A percentile compares a stretch with the other conserved stretches of the same genome.
Conservation (phyloP, 805 yeast genomes). For the Candida schatavii region DNA sequence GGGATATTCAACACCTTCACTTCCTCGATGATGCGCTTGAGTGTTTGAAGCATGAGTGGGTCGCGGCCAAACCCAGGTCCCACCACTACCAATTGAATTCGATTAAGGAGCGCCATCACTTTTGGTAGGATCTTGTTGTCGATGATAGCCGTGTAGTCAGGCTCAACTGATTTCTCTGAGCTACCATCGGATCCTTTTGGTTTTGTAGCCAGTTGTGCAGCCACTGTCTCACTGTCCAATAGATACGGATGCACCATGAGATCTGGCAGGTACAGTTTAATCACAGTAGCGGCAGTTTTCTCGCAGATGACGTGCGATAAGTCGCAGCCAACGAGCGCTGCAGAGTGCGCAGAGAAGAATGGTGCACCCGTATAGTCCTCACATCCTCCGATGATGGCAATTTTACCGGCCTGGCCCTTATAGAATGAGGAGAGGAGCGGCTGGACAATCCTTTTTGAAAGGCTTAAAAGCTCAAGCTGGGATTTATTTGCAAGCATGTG, state of each 20-base stretch:
- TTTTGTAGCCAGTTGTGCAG: slow-evolving; percentile 15
- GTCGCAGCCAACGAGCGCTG: slow-evolving; percentile 84
- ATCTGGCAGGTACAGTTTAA: slow-evolving; percentile 87
- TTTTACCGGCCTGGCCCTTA: slow-evolving; percentile 90
- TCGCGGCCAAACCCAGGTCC: slow-evolving; percentile 97
- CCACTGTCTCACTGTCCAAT: slow-evolving; percentile 43
- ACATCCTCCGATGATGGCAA: slow-evolving; percentile 89
- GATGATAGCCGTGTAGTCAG: slow-evolving; percentile 28
- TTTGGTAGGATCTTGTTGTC: slow-evolving; percentile 51
- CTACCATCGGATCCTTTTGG: slow-evolving; percentile 18
- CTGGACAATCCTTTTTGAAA: slow-evolving; percentile 63
- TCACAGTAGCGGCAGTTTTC: slow-evolving; percentile 68
- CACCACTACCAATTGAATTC: slow-evolving; percentile 78
- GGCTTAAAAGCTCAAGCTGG: slow-evolving; percentile 44
- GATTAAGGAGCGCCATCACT: slow-evolving; percentile 50
- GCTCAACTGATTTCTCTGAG: slow-evolving; percentile 4
- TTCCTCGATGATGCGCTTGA: slow-evolving; percentile 55
- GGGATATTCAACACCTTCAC: slow-evolving; percentile 60
- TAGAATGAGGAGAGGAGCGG: slow-evolving; percentile 70
- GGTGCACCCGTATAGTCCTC: slow-evolving; percentile 98
- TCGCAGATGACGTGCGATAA: slow-evolving; percentile 90
- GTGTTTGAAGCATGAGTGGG: slow-evolving; percentile 56
- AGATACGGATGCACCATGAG: slow-evolving; percentile 95
- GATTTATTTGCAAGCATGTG: slow-evolving; percentile 24
- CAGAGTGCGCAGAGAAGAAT: slow-evolving; percentile 80